Evolutionary conservation across 73 alveolate species (phyloP).

Genomic region (Breviolum minutum): DNA sequence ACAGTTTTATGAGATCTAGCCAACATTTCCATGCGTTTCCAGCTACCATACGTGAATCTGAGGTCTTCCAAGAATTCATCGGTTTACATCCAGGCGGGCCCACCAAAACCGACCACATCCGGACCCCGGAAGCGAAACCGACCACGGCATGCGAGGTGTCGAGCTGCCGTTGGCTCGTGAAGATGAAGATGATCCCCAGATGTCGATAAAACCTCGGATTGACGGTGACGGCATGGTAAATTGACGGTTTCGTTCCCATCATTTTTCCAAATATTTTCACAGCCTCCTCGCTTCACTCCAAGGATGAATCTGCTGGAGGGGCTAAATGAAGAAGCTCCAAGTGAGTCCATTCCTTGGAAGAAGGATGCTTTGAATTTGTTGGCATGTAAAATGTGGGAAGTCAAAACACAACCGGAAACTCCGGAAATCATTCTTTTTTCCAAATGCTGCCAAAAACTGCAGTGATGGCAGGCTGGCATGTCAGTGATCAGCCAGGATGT

Average conservation of each 20-base stretch:
- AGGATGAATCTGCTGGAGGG: conserved; percentile 91
- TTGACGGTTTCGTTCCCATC: no score
- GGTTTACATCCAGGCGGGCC: conserved; percentile 65
- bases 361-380: neutral
- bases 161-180: neutral
- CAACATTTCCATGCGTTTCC: neutral
- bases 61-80: conserved; percentile 80
- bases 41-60: neutral
- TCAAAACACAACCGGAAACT: neutral
- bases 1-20: neutral
- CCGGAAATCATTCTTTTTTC: neutral
- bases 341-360: neutral
- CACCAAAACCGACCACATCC: neutral
- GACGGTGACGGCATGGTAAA: neutral
- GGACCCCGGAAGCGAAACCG: no score
- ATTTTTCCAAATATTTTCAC: neutral
- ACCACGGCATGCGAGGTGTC: neutral
- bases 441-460: no score
- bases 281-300: neutral
- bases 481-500: neutral
- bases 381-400: neutral
- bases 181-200: neutral
- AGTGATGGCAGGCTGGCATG: neutral
- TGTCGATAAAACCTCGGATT: neutral
- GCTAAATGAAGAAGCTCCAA: conserved; percentile 50